Conservation (phyloP, 2,329 filamentous ascomycete species). For the Lachnellula hyalina region DNA sequence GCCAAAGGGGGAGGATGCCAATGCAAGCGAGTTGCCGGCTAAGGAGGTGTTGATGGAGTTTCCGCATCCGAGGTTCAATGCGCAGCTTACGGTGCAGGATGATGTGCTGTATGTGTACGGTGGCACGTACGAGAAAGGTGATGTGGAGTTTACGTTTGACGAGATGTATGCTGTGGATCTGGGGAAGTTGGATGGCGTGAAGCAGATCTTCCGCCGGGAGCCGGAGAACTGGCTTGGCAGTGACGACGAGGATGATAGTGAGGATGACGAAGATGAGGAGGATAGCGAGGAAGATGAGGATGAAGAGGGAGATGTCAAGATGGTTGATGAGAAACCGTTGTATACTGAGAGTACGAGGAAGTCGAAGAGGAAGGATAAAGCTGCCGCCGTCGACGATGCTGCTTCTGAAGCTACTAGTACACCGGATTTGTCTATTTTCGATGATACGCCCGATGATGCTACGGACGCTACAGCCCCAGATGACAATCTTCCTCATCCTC, state of each 20-base stretch:
- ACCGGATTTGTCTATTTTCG: conserved; percentile 47
- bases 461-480: conserved; percentile 17
- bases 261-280: conserved; percentile 45
- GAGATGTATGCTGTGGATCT: conserved; percentile 91
- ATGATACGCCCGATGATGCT: conserved; percentile 39
- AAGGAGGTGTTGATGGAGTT: conserved; percentile 72
- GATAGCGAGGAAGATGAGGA: conserved; percentile 45
- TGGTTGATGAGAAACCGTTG: conserved; percentile 27
- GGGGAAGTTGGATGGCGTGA: conserved; percentile 91
- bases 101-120: conserved; percentile 93
- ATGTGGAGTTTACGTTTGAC: conserved; percentile 92
- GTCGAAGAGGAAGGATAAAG: conserved; percentile 54
- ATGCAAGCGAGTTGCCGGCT: conserved; percentile 51
- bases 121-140: conserved; percentile 91
- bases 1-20: conserved; percentile 42
- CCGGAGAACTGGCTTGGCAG: conserved; percentile 78
- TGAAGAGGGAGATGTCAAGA: conserved; percentile 40
- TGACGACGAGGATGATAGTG: conserved; percentile 56
- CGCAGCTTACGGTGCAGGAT: conserved; percentile 83
- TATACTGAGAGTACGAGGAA: conserved; percentile 42
- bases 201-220: conserved; percentile 81
- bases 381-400: conserved; percentile 35
- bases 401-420: conserved; percentile 37
- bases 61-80: conserved; percentile 87
- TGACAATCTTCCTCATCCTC: conserved; percentile 32